These are phyloP conservation scores for Chaetomium strumarium DNA, from an alignment of 2,329 filamentous ascomycete species.

Conservation along the genomic window DNA sequence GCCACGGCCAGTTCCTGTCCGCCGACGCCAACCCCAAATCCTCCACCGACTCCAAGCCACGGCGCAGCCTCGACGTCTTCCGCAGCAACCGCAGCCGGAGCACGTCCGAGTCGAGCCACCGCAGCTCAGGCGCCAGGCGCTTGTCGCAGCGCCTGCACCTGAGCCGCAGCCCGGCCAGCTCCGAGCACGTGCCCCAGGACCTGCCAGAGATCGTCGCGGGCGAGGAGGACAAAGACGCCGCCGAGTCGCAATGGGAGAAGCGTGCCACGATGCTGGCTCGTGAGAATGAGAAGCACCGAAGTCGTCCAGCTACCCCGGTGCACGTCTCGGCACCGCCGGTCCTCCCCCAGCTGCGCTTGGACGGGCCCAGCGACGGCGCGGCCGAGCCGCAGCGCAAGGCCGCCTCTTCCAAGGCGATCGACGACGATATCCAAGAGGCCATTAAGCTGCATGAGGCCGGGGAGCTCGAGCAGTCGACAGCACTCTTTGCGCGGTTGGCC, in stretches of 20 bases:
- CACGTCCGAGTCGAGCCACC: conserved; percentile 39
- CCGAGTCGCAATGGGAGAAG: conserved; percentile 82
- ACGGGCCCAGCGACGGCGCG: conserved; percentile 24
- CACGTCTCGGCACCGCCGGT: conserved; percentile 24
- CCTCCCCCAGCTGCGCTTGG: conserved; percentile 28
- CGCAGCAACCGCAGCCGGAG: conserved; percentile 41
- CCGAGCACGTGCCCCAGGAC: conserved; percentile 70
- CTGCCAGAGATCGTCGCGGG: conserved; percentile 65
- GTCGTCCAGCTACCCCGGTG: conserved; percentile 37
- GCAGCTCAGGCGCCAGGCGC: conserved; percentile 37
- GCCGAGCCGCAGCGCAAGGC: conserved; percentile 22
- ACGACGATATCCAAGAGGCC: conserved; percentile 84
- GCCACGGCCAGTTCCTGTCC: conserved; percentile 24
- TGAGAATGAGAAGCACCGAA: conserved; percentile 47
- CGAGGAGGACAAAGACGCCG: conserved; percentile 40
- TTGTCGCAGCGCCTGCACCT: conserved; percentile 69
- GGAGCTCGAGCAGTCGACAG: conserved; percentile 71
- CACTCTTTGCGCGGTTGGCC: conserved; percentile 76
- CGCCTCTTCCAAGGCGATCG: conserved; percentile 48
- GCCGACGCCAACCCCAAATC: conserved; percentile 19
- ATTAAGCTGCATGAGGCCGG: conserved; percentile 87
- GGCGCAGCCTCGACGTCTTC: conserved; percentile 32
- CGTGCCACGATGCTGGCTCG: conserved; percentile 82
- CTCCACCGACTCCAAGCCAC: conserved; percentile 16
- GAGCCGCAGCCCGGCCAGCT: conserved; percentile 51